Percentiles rank a stretch among this genome's conserved stretches.
These are phyloP conservation scores for Oehlia diaphana DNA, from an alignment of 192 early-diverging fungal species.

Conservation along the genomic window DNA sequence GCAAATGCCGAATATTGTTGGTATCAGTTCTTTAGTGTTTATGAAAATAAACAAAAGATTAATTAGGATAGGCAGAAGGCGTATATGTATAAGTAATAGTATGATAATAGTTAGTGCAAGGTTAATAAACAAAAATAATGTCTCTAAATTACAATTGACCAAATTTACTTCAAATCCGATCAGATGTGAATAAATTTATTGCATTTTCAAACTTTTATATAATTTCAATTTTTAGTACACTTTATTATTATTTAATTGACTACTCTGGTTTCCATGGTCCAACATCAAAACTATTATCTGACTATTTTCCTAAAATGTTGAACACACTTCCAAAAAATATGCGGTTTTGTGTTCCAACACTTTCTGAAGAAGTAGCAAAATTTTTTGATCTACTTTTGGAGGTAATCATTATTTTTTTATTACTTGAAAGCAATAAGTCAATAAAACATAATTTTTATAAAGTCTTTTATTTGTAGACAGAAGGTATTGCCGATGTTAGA, in stretches of 20 bases:
- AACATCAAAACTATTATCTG: constrained; percentile 7
- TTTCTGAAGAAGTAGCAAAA: constrained; percentile 21
- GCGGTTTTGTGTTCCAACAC: constrained; percentile 15
- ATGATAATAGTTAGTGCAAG: too few species aligned
- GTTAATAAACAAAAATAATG: too few species aligned
- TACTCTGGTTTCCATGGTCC: constrained; percentile 14
- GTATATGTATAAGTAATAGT: too few species aligned
- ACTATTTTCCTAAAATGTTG: constrained; percentile 17
- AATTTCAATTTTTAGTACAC: constrained; percentile 7
- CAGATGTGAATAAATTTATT: too few species aligned
- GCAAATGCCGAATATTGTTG: too few species aligned
- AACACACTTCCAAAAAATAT: constrained; percentile 6
- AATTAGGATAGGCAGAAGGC: too few species aligned
- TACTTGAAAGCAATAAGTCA: constrained; percentile 6
- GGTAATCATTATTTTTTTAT: constrained; percentile 25
- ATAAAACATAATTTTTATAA: neutral
- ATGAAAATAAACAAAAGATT: too few species aligned
- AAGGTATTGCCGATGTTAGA: constrained; percentile 1
- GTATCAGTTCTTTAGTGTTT: too few species aligned
- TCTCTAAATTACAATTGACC: too few species aligned
- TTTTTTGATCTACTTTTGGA: neutral
- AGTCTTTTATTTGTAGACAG: constrained; percentile 22
- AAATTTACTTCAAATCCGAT: too few species aligned
- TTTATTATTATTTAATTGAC: constrained; percentile 22
- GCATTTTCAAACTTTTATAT: neutral